A percentile compares a stretch with the other conserved stretches of the same genome.
Evolutionary conservation across 345 rosid species (phyloP).

Genomic region (Citrus australasica): DNA sequence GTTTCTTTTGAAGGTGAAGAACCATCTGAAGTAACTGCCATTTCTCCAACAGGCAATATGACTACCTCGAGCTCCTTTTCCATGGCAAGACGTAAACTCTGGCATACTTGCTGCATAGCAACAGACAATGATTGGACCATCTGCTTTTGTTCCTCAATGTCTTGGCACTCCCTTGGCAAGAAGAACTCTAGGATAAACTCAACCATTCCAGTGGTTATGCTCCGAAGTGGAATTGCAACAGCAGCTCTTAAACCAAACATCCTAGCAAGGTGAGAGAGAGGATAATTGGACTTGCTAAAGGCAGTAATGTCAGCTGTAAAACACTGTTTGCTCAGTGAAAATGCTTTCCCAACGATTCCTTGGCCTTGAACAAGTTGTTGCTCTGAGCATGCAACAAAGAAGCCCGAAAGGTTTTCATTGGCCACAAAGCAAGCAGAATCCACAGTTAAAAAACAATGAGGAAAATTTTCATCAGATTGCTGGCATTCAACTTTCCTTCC

Average conservation of each 20-base stretch:
- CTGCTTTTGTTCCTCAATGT: constrained; percentile 40
- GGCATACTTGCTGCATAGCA: constrained; percentile 50
- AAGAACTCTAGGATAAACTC: constrained; percentile 84
- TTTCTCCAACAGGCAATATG: constrained; percentile 31
- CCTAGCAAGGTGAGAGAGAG: constrained; percentile 84
- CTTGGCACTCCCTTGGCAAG: constrained; percentile 66
- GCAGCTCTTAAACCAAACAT: constrained; percentile 70
- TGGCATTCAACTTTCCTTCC: constrained; percentile 69
- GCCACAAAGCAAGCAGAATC: constrained; percentile 65
- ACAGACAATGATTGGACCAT: constrained; percentile 45
- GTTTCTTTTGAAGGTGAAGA: constrained; percentile 40
- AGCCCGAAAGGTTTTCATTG: constrained; percentile 34
- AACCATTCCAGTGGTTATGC: constrained; percentile 36
- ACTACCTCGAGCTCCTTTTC: constrained; percentile 55
- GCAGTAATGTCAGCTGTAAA: constrained; percentile 62
- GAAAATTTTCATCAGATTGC: constrained; percentile 59
- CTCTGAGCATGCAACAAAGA: constrained; percentile 79
- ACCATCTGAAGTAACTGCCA: constrained; percentile 26
- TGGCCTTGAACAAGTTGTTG: constrained; percentile 69
- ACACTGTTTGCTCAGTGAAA: constrained; percentile 48
- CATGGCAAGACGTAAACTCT: constrained; percentile 45
- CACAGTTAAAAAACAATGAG: constrained; percentile 56
- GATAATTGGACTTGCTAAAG: constrained; percentile 68
- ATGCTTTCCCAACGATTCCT: constrained; percentile 87
- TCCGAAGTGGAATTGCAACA: constrained; percentile 65